Conservation (phyloP, 1,284 basidiomycete genomes). For the Cutaneotrichosporon arboriforme region DNA sequence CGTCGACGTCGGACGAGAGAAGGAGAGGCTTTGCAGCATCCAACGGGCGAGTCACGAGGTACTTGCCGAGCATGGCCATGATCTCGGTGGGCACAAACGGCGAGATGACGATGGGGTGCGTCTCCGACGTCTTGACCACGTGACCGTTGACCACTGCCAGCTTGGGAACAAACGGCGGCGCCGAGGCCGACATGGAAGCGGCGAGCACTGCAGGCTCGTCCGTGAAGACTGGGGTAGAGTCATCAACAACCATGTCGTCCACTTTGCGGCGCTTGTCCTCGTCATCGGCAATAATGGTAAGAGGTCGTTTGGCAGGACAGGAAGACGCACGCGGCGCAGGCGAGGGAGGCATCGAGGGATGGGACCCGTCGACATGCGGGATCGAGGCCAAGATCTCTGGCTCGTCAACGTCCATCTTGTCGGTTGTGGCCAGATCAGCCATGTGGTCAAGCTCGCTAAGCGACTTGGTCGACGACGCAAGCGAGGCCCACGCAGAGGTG, state of each 20-base stretch:
- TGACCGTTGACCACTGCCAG: conserved; percentile 15
- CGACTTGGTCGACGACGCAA: conserved; percentile 16
- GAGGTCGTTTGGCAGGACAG: conserved; percentile 37
- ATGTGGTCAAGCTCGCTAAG: conserved; percentile 29
- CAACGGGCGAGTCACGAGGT: conserved; percentile 27
- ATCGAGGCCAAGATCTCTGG: conserved; percentile 11
- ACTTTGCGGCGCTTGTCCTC: conserved; percentile 41
- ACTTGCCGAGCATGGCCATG: conserved; percentile 28
- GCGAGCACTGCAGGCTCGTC: conserved; percentile 17
- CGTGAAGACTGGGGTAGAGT: conserved; percentile 10
- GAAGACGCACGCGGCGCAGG: conserved; percentile 25
- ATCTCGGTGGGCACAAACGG: conserved; percentile 32
- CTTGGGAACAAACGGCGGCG: conserved; percentile 8
- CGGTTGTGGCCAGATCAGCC: conserved; percentile 25
- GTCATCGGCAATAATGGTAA: conserved; percentile 24
- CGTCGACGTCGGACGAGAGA: conserved; percentile 34
- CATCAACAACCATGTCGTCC: conserved; percentile 37
- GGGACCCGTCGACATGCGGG: conserved; percentile 10
- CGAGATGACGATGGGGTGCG: conserved; percentile 78
- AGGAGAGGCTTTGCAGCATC: conserved; percentile 15
- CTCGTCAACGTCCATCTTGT: conserved; percentile 35
- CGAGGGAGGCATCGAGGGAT: conserved; percentile 5
- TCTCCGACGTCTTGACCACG: conserved; percentile 63
- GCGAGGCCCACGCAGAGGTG: conserved; percentile 14
- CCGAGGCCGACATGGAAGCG: conserved; percentile 25